Conservation (phyloP, 768 basidiomycete genomes). For the Lactarius hengduanensis region DNA sequence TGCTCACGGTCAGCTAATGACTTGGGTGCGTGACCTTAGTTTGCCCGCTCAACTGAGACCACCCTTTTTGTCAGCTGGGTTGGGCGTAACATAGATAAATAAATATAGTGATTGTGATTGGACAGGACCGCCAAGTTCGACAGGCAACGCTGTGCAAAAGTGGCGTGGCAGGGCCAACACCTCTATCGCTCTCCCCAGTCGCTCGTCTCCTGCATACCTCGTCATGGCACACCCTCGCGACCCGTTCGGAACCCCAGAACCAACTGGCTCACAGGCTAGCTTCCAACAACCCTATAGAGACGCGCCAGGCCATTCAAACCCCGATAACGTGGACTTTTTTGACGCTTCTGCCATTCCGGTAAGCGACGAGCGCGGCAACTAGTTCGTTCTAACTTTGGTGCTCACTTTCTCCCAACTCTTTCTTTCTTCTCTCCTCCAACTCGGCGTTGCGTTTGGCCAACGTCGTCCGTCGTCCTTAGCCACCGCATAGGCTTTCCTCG, state of each 20-base stretch:
- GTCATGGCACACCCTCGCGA: conserved; percentile 11
- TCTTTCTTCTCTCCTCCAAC: neutral
- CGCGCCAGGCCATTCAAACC: neutral
- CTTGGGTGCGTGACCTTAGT: no score
- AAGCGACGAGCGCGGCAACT: neutral
- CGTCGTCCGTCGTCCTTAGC: conserved; percentile 11
- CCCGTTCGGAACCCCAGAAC: conserved; percentile 21
- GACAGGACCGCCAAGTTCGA: neutral
- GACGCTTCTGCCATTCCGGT: conserved; percentile 13
- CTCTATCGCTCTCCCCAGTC: neutral
- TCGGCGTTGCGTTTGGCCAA: conserved; percentile 6
- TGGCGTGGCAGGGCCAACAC: neutral
- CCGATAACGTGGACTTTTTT: conserved; percentile 19
- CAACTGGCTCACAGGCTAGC: neutral
- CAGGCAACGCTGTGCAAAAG: neutral
- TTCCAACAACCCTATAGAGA: conserved; percentile 14
- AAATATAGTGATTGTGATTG: neutral
- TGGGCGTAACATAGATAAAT: neutral
- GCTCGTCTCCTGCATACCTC: neutral
- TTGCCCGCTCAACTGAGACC: neutral
- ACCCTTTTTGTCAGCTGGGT: neutral
- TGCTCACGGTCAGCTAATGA: neutral
- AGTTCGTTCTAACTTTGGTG: neutral
- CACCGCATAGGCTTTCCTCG: conserved; percentile 10
- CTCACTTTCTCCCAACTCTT: neutral